Base-by-base conservation (phyloP, 139 green algal genomes). In the Tetradesmus obliquus region DNA sequence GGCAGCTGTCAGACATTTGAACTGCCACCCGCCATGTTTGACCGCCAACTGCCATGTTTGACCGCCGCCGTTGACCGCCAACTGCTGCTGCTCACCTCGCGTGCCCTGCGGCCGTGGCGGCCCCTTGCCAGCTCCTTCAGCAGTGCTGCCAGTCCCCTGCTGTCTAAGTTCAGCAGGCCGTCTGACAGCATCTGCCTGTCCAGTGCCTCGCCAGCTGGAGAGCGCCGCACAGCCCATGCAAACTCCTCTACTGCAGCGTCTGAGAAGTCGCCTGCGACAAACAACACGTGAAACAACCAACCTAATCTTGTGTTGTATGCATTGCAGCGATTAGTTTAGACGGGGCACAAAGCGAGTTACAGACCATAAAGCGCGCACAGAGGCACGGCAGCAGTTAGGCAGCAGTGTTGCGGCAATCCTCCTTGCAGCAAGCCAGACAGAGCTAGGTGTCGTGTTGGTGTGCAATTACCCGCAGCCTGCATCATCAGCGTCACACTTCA, bases 201-300 rank as follows among this genome's bases (percentile, higher is more conserved):
- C 17, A 90, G 45, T 2, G 79, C 0, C 22, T 91, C 62, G 4
- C 62, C 79, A 4, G 62, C 24, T 1, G 85, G 84, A 55, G 87
- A 82, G 54, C 86, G 89, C 24, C 89, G 62, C 17, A 94, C 51
- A 1, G 66, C 7, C 55, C 17, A 69, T 6, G 87, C 24, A 15
- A 92, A 85, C 71, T 91, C 79, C 53, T 94, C 84, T 6, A 92
- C 55, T 13, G 91, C 53, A 4, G 80, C 88, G 20, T 94, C 92
- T 9, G 79, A 57, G 55, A 17, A 83, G 54, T 79, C 84, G 20
- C 54, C 85, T 84, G 91, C 57, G 9, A n/a, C 17, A 22, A 22
- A 20, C 17, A 4, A 22, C 0, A 55, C 45, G 5, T 60, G 62
- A 17, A 8, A 69, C 74, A 55, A 45, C 32, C 32, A 45, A 45